Conservation (phyloP, 31 red algal genomes). For the Porphyra umbilicalis region DNA sequence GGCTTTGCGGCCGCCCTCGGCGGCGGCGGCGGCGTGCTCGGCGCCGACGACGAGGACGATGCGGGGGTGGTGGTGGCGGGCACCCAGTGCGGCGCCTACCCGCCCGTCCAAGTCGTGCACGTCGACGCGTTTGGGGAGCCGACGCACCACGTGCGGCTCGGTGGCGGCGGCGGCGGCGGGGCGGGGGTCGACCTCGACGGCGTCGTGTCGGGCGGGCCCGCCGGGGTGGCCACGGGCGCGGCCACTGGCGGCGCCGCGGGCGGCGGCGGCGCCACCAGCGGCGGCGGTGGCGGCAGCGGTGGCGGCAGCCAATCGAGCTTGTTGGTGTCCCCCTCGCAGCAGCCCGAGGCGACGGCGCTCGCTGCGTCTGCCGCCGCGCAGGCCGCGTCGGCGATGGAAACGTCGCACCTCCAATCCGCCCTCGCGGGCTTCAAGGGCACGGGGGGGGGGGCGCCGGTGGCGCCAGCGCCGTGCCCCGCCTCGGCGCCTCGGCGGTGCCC, state of each 20-base stretch:
- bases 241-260: background rate
- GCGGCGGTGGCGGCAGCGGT: background rate
- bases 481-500: slow-evolving; percentile 7
- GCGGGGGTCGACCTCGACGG: background rate
- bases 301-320: background rate
- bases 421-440: background rate
- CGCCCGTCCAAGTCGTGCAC: background rate
- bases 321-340: background rate
- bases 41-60: background rate
- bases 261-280: background rate
- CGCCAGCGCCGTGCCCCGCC: background rate
- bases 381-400: too few species aligned
- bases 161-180: background rate
- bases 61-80: background rate
- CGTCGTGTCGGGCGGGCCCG: background rate
- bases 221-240: background rate
- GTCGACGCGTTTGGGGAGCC: background rate
- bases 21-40: background rate
- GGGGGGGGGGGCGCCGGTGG: background rate
- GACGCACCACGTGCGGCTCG: background rate
- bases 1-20: background rate
- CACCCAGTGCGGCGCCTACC: background rate
- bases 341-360: background rate
- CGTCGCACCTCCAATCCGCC: background rate
- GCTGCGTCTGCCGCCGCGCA: too few species aligned